Evolutionary conservation across 2,329 filamentous ascomycete species (phyloP).

Genomic region (Venturia pyrina): DNA sequence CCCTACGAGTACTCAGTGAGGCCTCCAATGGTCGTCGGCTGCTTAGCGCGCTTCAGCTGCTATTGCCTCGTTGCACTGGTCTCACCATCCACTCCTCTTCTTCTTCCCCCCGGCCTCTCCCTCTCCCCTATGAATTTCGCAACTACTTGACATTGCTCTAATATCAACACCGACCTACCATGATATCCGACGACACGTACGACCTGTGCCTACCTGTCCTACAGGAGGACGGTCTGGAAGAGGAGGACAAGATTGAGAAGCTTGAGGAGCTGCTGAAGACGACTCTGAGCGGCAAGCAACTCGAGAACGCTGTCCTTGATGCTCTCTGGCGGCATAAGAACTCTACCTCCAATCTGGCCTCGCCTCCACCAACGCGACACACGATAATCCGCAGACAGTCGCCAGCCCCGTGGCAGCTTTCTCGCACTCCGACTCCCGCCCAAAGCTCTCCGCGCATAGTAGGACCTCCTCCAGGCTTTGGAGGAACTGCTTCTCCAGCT

Average conservation of each 20-base stretch:
- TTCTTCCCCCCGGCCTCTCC: not conserved
- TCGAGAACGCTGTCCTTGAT: slow-evolving; percentile 87
- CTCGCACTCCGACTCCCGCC: slow-evolving; percentile 64
- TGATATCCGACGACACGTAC: slow-evolving; percentile 90
- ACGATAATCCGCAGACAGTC: slow-evolving; percentile 84
- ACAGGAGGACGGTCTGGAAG: slow-evolving; percentile 70
- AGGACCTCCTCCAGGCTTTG: slow-evolving; percentile 73
- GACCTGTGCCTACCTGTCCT: slow-evolving; percentile 84
- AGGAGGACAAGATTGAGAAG: slow-evolving; percentile 91
- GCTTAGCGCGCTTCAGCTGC: not conserved
- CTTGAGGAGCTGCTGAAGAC: slow-evolving; percentile 80
- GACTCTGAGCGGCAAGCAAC: slow-evolving; percentile 58
- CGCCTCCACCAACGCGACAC: slow-evolving; percentile 76
- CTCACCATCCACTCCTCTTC: not conserved
- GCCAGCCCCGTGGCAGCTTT: slow-evolving; percentile 82
- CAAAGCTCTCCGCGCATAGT: slow-evolving; percentile 73
- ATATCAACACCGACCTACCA: slow-evolving; percentile 33
- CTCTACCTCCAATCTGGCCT: slow-evolving; percentile 47
- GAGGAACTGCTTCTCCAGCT: slow-evolving; percentile 53
- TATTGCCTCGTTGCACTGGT: not conserved
- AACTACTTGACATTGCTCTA: not conserved
- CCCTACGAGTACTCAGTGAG: not conserved
- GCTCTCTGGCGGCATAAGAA: slow-evolving; percentile 73
- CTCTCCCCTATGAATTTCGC: not conserved
- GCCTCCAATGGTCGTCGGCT: not conserved